These are phyloP conservation scores for Macadamia tetraphylla DNA, from an alignment of 164 flowering plant genomes.

Conservation along the genomic window DNA sequence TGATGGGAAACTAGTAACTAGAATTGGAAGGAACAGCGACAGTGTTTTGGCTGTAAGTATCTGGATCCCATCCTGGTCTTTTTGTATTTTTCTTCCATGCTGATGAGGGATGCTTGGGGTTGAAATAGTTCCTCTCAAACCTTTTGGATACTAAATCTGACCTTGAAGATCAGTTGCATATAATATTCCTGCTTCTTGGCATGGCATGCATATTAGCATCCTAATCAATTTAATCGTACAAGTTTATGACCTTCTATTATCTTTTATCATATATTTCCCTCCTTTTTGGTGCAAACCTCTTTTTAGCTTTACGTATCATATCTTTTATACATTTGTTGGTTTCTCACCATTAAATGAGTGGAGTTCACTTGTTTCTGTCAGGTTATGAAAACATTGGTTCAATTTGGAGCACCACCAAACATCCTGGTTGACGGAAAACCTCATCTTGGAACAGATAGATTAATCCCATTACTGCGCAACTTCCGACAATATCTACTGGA, in stretches of 20 bases:
- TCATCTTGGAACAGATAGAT: constrained; percentile 91
- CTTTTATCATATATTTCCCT: not conserved
- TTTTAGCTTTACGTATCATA: not conserved
- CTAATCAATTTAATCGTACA: not conserved
- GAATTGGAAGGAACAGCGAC: constrained; percentile 86
- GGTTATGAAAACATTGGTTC: constrained; percentile 92
- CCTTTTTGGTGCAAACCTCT: not conserved
- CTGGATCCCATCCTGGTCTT: constrained; percentile 6
- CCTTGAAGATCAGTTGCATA: not conserved
- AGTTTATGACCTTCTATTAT: no score
- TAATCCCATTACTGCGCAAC: constrained; percentile 77
- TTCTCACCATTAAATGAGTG: not conserved
- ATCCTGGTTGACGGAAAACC: constrained; percentile 94
- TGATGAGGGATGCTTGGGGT: not conserved
- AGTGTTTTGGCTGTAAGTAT: constrained; percentile 75
- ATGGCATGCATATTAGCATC: not conserved
- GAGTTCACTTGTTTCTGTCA: constrained; percentile 16
- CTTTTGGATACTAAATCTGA: not conserved
- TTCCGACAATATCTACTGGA: constrained; percentile 67
- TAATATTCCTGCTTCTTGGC: not conserved
- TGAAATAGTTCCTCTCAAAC: no score
- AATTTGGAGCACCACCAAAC: constrained; percentile 87
- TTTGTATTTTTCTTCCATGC: not conserved
- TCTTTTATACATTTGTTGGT: not conserved
- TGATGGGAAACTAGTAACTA: constrained; percentile 96